Percentiles rank a stretch among this genome's conserved stretches.
These are phyloP conservation scores for Ophiostoma triangulosporum DNA, from an alignment of 2,329 filamentous ascomycete species.

Conservation along the genomic window DNA sequence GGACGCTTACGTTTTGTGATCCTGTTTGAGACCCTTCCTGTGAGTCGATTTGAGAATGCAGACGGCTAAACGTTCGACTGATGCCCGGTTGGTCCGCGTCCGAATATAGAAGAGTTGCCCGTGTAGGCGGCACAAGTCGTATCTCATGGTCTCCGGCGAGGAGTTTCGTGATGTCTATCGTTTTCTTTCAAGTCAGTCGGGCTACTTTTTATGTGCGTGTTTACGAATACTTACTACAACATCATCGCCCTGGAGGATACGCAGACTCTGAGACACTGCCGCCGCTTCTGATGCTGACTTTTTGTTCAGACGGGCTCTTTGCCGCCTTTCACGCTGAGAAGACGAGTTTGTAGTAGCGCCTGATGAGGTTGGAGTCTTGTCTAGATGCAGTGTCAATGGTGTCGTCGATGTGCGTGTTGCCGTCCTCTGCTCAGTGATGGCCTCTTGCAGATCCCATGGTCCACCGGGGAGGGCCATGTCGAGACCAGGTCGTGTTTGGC, in stretches of 20 bases:
- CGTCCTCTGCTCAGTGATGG: conserved; percentile 11
- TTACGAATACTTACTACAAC: conserved; percentile 4
- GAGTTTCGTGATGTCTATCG: conserved; percentile 2
- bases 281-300: background rate
- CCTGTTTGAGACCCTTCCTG: background rate
- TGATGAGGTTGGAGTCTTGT: background rate
- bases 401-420: background rate
- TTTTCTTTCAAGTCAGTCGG: background rate
- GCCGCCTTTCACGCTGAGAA: background rate
- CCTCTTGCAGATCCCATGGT: conserved; percentile 13
- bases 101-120: conserved; percentile 9
- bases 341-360: background rate
- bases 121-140: conserved; percentile 11
- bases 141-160: conserved; percentile 10
- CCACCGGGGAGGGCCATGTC: background rate
- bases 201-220: too few relatives aligned
- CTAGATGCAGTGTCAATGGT: conserved; percentile 3
- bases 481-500: background rate
- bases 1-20: background rate
- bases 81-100: background rate
- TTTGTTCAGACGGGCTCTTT: background rate
- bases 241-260: background rate
- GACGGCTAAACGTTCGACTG: background rate
- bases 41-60: background rate
- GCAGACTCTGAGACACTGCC: background rate